Evolutionary conservation across 441 rosid species (phyloP).

Genomic region (Theobroma grandiflorum): DNA sequence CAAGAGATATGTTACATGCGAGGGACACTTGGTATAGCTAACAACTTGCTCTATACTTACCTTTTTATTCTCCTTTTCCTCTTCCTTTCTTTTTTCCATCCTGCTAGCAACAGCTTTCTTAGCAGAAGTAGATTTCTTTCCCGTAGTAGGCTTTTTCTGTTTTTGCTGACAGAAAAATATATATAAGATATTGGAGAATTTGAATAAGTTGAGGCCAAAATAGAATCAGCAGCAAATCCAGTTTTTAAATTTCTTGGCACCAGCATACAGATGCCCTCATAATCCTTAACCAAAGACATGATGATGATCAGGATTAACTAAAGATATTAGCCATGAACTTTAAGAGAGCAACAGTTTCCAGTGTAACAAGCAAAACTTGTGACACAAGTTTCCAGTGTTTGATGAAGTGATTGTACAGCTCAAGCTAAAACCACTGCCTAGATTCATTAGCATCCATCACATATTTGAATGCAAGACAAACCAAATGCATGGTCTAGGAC

Average conservation of each 20-base stretch:
- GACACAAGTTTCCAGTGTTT: background rate
- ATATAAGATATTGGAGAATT: background rate
- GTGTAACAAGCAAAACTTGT: background rate
- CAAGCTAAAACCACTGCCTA: background rate
- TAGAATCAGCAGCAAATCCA: background rate
- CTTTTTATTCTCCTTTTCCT: constrained; percentile 39
- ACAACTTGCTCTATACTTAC: constrained; percentile 20
- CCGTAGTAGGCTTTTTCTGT: constrained; percentile 21
- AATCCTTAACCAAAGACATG: background rate
- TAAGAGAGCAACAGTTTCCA: background rate
- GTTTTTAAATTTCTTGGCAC: background rate
- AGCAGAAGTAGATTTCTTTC: constrained; percentile 29
- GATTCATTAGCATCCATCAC: background rate
- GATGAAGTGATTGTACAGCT: constrained; percentile 14
- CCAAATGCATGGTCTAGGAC: background rate
- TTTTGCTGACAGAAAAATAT: constrained; percentile 27
- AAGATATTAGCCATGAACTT: background rate
- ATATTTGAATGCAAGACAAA: background rate
- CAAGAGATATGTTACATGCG: background rate
- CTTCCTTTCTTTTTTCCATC: constrained; percentile 27
- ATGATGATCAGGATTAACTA: too few relatives aligned
- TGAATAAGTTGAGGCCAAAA: background rate
- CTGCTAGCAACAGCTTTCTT: constrained; percentile 32
- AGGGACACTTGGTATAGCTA: background rate
- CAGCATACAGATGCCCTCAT: background rate